Evolutionary conservation across 1,284 basidiomycete species (phyloP), one percentile per base, ranked within the genome.

Genomic region (Rhodotorula mucilaginosa): DNA sequence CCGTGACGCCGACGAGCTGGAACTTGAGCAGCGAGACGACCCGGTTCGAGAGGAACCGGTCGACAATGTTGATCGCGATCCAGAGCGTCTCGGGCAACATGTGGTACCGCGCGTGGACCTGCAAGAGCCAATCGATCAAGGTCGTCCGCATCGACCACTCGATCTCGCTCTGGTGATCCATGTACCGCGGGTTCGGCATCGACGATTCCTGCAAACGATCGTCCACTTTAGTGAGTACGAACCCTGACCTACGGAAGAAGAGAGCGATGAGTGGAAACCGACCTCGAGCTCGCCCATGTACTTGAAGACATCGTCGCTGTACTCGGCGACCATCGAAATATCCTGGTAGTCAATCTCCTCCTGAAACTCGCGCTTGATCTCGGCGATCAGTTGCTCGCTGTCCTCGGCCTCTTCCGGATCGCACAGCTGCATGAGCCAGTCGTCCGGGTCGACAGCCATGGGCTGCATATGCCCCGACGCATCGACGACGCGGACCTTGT

Each of bases 271-370:
- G 23, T 29, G 19, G 2, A 18, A 5, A 71, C 78, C 26, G 72
- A 93, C 92, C 87, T 97, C 93, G 64, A 97, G 87, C 68, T 91
- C 87, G 73, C 85, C 85, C 97, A 99, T 99, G 83, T 99, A 98
- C 72, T 87, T 86, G 79, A 99, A 99, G 80, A 99, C 99, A 72
- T 99, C 96, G 46, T 95, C 92, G 39, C 94, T 87, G 80, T 99
- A 99, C 82, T 99, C 97, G 60, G 94, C 93, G 31, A 97, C 94
- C 96, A 99, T 97, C 16, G 92, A 93, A 39, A 90, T 90, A 82
- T 99, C 97, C 77, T 88, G 88, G 79, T 89, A 86, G 79, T 97
- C 94, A 34, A 90, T 84, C 67, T 91, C 88, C 73, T 80, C 80
- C 48, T 77, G 78, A 82, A 84, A 69, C 73, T 80, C 73, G 71